Conservation (phyloP, 768 basidiomycete species). For the Mycena galopus region DNA sequence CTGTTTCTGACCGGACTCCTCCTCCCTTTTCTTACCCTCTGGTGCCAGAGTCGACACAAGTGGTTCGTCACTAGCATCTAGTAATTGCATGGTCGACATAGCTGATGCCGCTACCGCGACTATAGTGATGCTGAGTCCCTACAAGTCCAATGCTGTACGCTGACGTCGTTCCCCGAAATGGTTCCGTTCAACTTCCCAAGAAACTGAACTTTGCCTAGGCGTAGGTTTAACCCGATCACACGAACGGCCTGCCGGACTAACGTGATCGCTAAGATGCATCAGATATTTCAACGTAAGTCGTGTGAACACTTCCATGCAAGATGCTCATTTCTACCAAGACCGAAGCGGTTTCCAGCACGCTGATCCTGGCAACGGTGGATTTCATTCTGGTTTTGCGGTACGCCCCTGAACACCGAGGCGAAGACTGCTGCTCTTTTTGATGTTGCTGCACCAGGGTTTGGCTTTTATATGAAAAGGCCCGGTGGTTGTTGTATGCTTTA, state of each 20-base stretch:
- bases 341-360: slow-evolving; percentile 26
- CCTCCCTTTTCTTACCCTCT: neutral
- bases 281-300: slow-evolving; percentile 24
- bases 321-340: neutral
- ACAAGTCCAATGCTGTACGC: slow-evolving; percentile 27
- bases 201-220: neutral
- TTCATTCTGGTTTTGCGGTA: slow-evolving; percentile 29
- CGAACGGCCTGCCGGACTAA: no score
- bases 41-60: slow-evolving; percentile 23
- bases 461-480: slow-evolving; percentile 27
- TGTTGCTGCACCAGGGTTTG: slow-evolving; percentile 13
- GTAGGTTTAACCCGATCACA: neutral
- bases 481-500: slow-evolving; percentile 22
- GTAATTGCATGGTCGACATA: no score
- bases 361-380: slow-evolving; percentile 33
- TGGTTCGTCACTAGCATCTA: slow-evolving; percentile 10
- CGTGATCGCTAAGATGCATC: slow-evolving; percentile 16
- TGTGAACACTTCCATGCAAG: neutral
- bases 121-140: slow-evolving; percentile 26
- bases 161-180: neutral
- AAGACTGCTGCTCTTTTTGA: neutral
- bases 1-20: neutral
- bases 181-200: no score
- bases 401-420: neutral
- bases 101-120: neutral